Percentiles rank a stretch among this genome's conserved stretches.
Conservation (phyloP, 176 grass and related monocot genomes). For the barley (Hordeum vulgare) region MorexV3_pseudomolecules_assembly NC_058522.1:529229709-529230208, state of each 20-base stretch:
- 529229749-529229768: neutral
- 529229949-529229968: neutral
- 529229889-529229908: neutral
- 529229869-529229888: neutral
- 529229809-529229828: conserved; percentile 1
- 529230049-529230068: neutral
- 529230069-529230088: too few relatives aligned
- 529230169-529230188: neutral
- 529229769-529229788: neutral
- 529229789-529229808: neutral
- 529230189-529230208: neutral
- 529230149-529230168: neutral
- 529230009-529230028: neutral
- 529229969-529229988: neutral
- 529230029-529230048: neutral
- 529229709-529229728: conserved; percentile 24
- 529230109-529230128: neutral
- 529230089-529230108: too few relatives aligned
- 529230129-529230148: neutral
- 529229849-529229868: neutral
- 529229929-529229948: neutral
- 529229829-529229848: neutral
- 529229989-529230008: conserved; percentile 5
- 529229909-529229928: neutral
- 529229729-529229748: neutral